A percentile compares a stretch with the other conserved stretches of the same genome.
Conservation (phyloP, 2,329 filamentous ascomycete species). For the Penicillium occitanis region DNA sequence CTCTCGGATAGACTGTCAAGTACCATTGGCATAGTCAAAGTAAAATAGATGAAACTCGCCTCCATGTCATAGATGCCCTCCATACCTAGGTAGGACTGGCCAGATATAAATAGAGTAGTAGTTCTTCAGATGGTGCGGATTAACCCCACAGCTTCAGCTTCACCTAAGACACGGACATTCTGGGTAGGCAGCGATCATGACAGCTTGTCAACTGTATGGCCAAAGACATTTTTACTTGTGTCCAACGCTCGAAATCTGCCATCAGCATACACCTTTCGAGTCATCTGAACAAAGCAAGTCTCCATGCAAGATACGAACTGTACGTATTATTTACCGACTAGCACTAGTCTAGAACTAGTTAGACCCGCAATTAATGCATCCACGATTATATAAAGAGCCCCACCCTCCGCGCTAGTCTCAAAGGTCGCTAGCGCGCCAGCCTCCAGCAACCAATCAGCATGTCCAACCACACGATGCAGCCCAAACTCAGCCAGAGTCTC, state of each 20-base stretch:
- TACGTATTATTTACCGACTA: neutral
- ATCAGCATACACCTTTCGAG: neutral
- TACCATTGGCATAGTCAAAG: neutral
- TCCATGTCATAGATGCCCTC: neutral
- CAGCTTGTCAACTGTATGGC: neutral
- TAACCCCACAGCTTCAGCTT: neutral
- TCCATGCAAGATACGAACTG: neutral
- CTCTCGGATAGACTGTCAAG: neutral
- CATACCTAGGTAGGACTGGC: neutral
- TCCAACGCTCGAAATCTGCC: neutral
- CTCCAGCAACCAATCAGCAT: neutral
- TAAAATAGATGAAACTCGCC: neutral
- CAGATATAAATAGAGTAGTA: neutral
- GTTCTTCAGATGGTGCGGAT: neutral
- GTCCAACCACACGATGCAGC: conserved; percentile 2
- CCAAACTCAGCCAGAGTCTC: conserved; percentile 14
- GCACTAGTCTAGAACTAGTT: neutral
- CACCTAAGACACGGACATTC: neutral
- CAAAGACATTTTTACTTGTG: neutral
- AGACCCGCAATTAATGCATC: neutral
- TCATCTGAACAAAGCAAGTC: neutral
- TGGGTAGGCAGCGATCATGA: neutral
- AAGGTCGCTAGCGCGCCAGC: neutral
- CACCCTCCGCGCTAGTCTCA: neutral
- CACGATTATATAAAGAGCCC: neutral